These are phyloP conservation scores for Pseudisothecium myosuroides DNA, from an alignment of 225 moss, liverwort and hornwort species.

Conservation along the genomic window DNA sequence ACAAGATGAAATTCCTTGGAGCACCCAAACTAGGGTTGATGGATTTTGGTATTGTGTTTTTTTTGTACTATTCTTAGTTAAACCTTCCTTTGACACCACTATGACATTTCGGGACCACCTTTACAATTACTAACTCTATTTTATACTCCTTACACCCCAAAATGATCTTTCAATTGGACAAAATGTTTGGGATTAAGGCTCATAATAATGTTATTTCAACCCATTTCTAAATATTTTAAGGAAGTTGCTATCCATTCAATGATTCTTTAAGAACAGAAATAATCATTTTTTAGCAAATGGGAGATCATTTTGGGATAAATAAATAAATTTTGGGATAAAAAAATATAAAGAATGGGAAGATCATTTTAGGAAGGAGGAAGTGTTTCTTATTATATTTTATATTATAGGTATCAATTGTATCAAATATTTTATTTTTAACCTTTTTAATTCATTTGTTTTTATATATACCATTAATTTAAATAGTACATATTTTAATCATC, in stretches of 20 bases:
- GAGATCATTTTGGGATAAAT: neutral
- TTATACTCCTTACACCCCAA: rapidly evolving
- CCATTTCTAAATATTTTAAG: neutral
- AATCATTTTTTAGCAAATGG: neutral
- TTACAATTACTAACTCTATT: neutral
- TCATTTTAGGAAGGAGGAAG: rapidly evolving
- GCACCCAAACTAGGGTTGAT: too few species aligned
- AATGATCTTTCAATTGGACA: neutral
- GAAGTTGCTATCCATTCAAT: neutral
- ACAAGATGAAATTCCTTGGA: too few species aligned
- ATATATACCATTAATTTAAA: neutral
- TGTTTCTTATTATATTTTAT: neutral
- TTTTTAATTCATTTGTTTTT: neutral
- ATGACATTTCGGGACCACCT: rapidly evolving
- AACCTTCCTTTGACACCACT: too few species aligned
- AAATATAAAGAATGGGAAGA: too few species aligned
- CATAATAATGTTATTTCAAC: neutral
- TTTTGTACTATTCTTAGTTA: too few species aligned
- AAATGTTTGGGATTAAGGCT: rapidly evolving
- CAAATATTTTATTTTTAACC: too few species aligned
- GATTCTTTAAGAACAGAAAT: too few species aligned
- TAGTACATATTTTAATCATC: neutral
- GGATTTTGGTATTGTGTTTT: too few species aligned
- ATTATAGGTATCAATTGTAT: rapidly evolving
- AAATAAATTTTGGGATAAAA: too few species aligned